Percentiles rank a stretch among this genome's conserved stretches.
These are phyloP conservation scores for Fusarium avenaceum DNA, from an alignment of 2,329 filamentous ascomycete genomes.

Conservation along the genomic window DNA sequence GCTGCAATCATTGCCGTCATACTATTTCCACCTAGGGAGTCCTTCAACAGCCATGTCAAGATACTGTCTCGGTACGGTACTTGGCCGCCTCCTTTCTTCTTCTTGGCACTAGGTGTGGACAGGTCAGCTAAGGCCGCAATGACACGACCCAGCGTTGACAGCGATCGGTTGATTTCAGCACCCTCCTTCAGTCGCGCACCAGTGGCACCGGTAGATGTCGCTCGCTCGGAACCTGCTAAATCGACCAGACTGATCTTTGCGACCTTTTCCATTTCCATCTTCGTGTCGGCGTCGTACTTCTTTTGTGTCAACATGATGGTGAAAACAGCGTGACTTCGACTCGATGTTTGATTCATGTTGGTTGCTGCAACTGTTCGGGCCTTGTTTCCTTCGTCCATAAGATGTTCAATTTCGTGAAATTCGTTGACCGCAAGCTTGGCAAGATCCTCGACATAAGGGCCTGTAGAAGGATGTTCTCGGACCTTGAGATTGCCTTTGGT, in stretches of 20 bases:
- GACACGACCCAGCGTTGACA: slow-evolving; percentile 96
- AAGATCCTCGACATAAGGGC: slow-evolving; percentile 97
- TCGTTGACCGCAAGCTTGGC: slow-evolving; percentile 94
- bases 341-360: slow-evolving; percentile 99
- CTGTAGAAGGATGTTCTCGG: slow-evolving; percentile 96
- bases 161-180: slow-evolving; percentile 96
- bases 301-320: slow-evolving; percentile 97
- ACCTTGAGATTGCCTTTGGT: slow-evolving; percentile 98
- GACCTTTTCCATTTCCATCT: slow-evolving; percentile 97
- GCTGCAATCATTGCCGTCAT: slow-evolving; percentile 99
- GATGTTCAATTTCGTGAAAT: slow-evolving; percentile 93
- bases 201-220: slow-evolving; percentile 95
- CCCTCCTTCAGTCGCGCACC: slow-evolving; percentile 96
- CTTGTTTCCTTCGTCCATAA: slow-evolving; percentile 99
- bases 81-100: slow-evolving; percentile 75
- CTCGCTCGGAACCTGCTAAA: slow-evolving; percentile 96
- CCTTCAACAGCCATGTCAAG: slow-evolving; percentile 95
- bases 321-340: slow-evolving; percentile 97
- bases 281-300: slow-evolving; percentile 88
- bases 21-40: slow-evolving; percentile 96
- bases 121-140: slow-evolving; percentile 95
- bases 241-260: slow-evolving; percentile 98
- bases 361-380: slow-evolving; percentile 97
- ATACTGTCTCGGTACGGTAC: slow-evolving; percentile 98
- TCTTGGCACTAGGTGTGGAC: slow-evolving; percentile 87